Percentiles rank a stretch among this genome's conserved stretches.
phyloP scores from a whole-genome alignment of 1,284 basidiomycete species.

The Cutaneotrichosporon dermatis region DNA sequence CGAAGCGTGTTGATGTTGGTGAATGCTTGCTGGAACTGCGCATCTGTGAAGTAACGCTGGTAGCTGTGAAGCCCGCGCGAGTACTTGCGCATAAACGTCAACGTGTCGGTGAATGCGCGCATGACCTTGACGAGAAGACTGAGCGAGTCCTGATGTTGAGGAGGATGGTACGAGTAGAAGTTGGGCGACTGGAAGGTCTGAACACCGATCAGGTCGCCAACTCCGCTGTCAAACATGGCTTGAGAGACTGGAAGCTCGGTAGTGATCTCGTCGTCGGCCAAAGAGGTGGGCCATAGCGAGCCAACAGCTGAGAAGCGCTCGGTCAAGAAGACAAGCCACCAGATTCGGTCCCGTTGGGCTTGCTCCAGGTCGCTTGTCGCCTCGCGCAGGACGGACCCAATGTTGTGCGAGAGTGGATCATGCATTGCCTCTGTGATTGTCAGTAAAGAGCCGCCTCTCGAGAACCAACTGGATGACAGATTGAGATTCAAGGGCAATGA shows the following conservation, averaged over 20 bases:
- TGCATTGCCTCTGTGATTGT: background rate
- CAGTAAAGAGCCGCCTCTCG: background rate
- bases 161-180: conserved; percentile 24
- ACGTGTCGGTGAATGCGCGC: conserved; percentile 53
- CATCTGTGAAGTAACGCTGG: conserved; percentile 29
- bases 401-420: conserved; percentile 15
- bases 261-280: conserved; percentile 37
- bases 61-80: conserved; percentile 28
- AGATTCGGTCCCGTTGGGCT: conserved; percentile 36
- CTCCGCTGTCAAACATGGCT: conserved; percentile 21
- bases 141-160: conserved; percentile 49
- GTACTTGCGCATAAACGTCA: conserved; percentile 35
- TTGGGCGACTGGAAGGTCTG: conserved; percentile 31
- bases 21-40: conserved; percentile 27
- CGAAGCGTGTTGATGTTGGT: conserved; percentile 38
- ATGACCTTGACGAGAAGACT: conserved; percentile 61
- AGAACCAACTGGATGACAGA: conserved; percentile 26
- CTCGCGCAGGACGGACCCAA: conserved; percentile 10
- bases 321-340: conserved; percentile 37
- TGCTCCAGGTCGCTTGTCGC: conserved; percentile 25
- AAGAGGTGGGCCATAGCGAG: conserved; percentile 3
- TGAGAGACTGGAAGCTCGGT: conserved; percentile 40
- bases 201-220: conserved; percentile 24
- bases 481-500: conserved; percentile 32
- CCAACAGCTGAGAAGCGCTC: conserved; percentile 19